These are phyloP conservation scores for Chrysoporthe deuterocubensis DNA, from an alignment of 2,329 filamentous ascomycete genomes.

Conservation along the genomic window DNA sequence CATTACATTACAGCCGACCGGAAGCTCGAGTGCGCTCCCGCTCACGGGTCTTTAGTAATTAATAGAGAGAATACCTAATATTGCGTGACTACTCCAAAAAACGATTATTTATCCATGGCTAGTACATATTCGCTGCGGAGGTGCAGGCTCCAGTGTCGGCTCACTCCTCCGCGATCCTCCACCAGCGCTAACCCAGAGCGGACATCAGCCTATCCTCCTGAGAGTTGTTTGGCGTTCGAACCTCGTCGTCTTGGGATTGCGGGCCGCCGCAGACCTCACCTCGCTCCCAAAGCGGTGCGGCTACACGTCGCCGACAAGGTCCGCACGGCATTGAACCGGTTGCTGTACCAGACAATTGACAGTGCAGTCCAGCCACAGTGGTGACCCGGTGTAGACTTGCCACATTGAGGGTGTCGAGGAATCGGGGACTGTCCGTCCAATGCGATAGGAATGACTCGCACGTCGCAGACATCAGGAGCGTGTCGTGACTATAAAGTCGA, in stretches of 20 bases:
- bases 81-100: too few relatives aligned
- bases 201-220: not conserved
- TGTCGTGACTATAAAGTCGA: not conserved
- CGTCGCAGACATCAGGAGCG: not conserved
- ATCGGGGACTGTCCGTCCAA: not conserved
- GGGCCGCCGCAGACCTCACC: not conserved
- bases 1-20: too few relatives aligned
- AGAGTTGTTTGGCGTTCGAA: not conserved
- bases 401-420: not conserved
- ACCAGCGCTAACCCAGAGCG: not conserved
- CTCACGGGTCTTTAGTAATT: too few relatives aligned
- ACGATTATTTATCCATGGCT: not conserved
- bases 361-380: not conserved
- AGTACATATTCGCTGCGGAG: conserved; percentile 10
- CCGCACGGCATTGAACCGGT: not conserved
- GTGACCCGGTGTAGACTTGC: not conserved
- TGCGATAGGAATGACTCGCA: not conserved
- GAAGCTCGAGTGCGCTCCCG: too few relatives aligned
- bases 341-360: not conserved
- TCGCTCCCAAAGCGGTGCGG: not conserved
- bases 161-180: conserved; percentile 3
- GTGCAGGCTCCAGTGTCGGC: not conserved
- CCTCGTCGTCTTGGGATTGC: not conserved
- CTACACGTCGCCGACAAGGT: not conserved
- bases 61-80: too few relatives aligned